Evolutionary conservation across 805 yeast species (phyloP).

Genomic region (Candida fluviatilis): DNA sequence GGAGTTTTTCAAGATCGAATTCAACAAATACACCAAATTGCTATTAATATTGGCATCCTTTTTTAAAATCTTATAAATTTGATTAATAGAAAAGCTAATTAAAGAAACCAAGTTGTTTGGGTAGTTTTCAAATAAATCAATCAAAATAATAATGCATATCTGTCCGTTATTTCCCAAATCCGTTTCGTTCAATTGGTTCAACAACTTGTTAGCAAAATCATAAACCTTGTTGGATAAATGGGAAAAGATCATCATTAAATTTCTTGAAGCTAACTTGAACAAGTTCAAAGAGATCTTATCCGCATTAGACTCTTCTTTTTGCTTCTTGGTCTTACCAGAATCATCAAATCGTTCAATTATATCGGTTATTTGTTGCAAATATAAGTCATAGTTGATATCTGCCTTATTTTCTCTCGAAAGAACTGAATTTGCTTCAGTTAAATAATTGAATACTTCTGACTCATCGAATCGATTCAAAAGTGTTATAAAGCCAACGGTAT

Average conservation of each 20-base stretch:
- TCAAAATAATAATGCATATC: slow-evolving; percentile 27
- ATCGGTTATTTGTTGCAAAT: slow-evolving; percentile 21
- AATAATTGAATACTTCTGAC: slow-evolving; percentile 15
- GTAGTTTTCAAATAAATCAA: slow-evolving; percentile 33
- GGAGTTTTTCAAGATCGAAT: slow-evolving; percentile 29
- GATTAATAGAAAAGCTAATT: slow-evolving; percentile 28
- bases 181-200: slow-evolving; percentile 20
- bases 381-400: slow-evolving; percentile 13
- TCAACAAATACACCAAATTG: slow-evolving; percentile 27
- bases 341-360: slow-evolving; percentile 21
- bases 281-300: slow-evolving; percentile 13
- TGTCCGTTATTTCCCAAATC: slow-evolving; percentile 15
- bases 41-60: slow-evolving; percentile 23
- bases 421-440: slow-evolving; percentile 17
- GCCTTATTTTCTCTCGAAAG: slow-evolving; percentile 8
- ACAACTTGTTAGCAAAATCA: slow-evolving; percentile 33
- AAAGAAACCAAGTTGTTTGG: slow-evolving; percentile 36
- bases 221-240: slow-evolving; percentile 31
- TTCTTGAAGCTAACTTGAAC: slow-evolving; percentile 26
- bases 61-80: slow-evolving; percentile 36
- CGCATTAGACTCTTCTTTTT: slow-evolving; percentile 4
- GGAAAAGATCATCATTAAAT: slow-evolving; percentile 21
- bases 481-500: slow-evolving; percentile 5
- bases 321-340: slow-evolving; percentile 8
- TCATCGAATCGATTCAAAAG: slow-evolving; percentile 14